Conservation (phyloP, 2,329 filamentous ascomycete species). For the Cercospora sojina region DNA sequence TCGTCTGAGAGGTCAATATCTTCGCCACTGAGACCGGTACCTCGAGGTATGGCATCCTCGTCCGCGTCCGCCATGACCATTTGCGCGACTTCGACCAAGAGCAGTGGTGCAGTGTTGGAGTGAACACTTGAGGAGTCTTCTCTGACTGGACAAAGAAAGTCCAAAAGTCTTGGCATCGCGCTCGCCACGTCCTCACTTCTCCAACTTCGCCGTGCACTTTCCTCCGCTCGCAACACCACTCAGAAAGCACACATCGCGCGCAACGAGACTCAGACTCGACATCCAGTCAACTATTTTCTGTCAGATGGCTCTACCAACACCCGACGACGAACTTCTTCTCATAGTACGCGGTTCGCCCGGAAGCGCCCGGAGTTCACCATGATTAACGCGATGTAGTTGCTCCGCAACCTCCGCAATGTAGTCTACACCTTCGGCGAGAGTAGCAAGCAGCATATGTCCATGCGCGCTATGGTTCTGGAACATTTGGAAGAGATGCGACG, state of each 20-base stretch:
- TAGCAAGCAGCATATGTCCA: conserved; percentile 34
- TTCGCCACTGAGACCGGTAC: conserved; percentile 68
- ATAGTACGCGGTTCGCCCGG: conserved; percentile 17
- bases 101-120: background rate
- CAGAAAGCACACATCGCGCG: background rate
- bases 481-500: conserved; percentile 36
- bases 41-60: conserved; percentile 38
- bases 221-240: background rate
- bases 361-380: background rate
- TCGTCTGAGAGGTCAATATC: conserved; percentile 75
- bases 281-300: background rate
- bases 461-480: conserved; percentile 35
- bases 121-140: background rate
- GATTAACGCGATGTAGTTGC: conserved; percentile 31
- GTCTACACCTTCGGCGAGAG: conserved; percentile 38
- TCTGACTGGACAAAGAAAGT: background rate
- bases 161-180: background rate
- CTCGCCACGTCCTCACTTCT: background rate
- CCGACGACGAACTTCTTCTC: conserved; percentile 33
- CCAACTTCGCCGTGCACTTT: background rate
- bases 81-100: background rate
- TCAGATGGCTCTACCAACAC: conserved; percentile 12
- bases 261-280: background rate
- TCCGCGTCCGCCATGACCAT: conserved; percentile 40
- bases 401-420: conserved; percentile 40